phyloP scores from a whole-genome alignment of 495 filamentous ascomycete species.

The Cryomyces minteri region DNA sequence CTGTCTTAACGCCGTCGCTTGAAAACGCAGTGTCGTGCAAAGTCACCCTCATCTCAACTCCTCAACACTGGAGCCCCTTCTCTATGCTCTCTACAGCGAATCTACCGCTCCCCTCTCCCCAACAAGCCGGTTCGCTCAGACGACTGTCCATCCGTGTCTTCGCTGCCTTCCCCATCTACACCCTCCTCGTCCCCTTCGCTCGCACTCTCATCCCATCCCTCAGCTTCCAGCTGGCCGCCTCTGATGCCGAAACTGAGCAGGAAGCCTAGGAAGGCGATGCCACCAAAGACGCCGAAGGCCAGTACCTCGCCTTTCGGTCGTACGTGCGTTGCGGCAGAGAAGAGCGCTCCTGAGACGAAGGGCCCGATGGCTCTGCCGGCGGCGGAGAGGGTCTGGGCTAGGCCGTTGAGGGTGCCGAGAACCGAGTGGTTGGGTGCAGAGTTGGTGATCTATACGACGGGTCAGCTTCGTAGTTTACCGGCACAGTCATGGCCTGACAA shows the following conservation, averaged over 20 bases:
- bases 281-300: slow-evolving; percentile 69
- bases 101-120: too few relatives aligned
- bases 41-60: too few relatives aligned
- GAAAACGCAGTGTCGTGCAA: too few relatives aligned
- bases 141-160: too few relatives aligned
- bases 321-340: slow-evolving; percentile 50
- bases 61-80: too few relatives aligned
- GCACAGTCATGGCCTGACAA: background rate
- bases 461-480: background rate
- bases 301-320: slow-evolving; percentile 67
- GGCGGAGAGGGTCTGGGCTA: slow-evolving; percentile 86
- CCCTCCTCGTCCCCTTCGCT: too few relatives aligned
- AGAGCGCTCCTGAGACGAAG: slow-evolving; percentile 70
- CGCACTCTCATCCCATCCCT: slow-evolving; percentile 31
- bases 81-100: too few relatives aligned
- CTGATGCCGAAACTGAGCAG: slow-evolving; percentile 54
- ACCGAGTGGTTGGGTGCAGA: slow-evolving; percentile 72
- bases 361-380: slow-evolving; percentile 79
- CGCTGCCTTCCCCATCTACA: too few relatives aligned
- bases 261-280: slow-evolving; percentile 58
- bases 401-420: slow-evolving; percentile 77
- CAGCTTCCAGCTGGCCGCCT: slow-evolving; percentile 37
- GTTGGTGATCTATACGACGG: slow-evolving; percentile 58
- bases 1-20: too few relatives aligned
- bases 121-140: too few relatives aligned